Evolutionary conservation across 73 alveolate species (phyloP).

Genomic region (Loxodes magnus): DNA sequence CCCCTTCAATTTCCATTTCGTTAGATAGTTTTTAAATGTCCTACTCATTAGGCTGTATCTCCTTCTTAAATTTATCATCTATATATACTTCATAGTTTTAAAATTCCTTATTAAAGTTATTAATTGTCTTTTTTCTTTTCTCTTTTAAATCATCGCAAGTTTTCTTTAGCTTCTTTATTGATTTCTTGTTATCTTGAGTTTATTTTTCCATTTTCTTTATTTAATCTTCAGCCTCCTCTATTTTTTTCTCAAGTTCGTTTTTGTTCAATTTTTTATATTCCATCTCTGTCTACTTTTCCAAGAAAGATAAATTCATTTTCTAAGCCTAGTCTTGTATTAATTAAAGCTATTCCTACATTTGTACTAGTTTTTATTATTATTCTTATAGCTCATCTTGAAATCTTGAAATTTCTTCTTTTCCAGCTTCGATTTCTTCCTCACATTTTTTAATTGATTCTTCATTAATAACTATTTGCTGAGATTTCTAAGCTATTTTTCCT

Average conservation of each 20-base stretch:
- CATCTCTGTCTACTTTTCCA: no score
- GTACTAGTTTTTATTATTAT: neutral
- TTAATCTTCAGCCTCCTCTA: neutral
- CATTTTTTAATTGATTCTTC: neutral
- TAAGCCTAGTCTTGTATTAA: no score
- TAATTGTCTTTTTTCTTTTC: conserved; percentile 5
- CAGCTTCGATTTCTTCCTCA: neutral
- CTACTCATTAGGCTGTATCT: neutral
- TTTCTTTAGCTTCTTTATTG: conserved; percentile 15
- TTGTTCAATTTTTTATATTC: neutral
- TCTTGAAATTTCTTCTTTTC: neutral
- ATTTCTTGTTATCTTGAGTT: neutral
- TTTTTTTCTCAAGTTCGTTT: neutral
- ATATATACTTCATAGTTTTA: no score
- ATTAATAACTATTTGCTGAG: neutral
- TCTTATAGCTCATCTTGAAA: neutral
- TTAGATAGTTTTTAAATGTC: neutral
- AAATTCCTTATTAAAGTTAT: neutral
- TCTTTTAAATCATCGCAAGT: neutral
- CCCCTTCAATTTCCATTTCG: neutral
- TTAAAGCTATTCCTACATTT: neutral
- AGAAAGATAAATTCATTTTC: no score
- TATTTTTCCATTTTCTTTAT: neutral
- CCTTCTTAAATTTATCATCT: neutral
- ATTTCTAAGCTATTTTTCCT: neutral